Conservation (phyloP, 2,329 filamentous ascomycete genomes). For the Epichloe coenophiala region DNA sequence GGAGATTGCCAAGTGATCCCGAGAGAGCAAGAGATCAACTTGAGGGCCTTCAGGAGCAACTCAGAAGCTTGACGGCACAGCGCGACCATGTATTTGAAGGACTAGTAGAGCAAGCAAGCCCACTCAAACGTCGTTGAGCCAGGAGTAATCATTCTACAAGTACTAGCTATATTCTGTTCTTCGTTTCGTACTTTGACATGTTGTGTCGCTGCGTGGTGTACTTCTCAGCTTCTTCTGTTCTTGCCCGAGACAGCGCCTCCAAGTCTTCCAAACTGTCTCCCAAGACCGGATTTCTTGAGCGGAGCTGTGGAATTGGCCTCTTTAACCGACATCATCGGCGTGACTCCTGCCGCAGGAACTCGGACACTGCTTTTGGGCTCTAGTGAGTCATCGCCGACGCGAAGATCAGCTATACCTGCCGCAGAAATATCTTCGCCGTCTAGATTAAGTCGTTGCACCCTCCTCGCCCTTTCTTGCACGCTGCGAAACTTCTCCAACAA, state of each 20-base stretch:
- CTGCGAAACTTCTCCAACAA: constrained; percentile 87
- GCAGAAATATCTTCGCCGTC: constrained; percentile 35
- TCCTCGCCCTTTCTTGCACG: constrained; percentile 75
- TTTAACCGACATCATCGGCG: constrained; percentile 34
- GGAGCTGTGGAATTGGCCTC: constrained; percentile 29
- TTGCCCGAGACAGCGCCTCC: constrained; percentile 58
- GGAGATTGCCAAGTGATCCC: constrained; percentile 58
- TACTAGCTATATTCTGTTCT: neutral
- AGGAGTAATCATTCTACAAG: constrained; percentile 1
- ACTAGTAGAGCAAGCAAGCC: constrained; percentile 50
- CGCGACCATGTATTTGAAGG: constrained; percentile 66
- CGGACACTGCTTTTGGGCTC: constrained; percentile 28
- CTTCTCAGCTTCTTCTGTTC: constrained; percentile 32
- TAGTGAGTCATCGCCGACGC: constrained; percentile 26
- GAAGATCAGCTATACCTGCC: constrained; percentile 29
- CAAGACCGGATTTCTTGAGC: constrained; percentile 49
- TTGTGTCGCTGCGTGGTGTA: neutral
- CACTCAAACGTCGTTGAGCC: constrained; percentile 25
- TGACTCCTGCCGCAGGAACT: constrained; percentile 18
- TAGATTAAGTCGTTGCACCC: constrained; percentile 47
- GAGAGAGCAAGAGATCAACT: constrained; percentile 58
- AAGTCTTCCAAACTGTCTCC: constrained; percentile 55
- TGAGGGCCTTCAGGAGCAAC: constrained; percentile 49
- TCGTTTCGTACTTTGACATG: neutral
- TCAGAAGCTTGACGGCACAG: constrained; percentile 45